These are phyloP conservation scores for Dactylella cylindrospora DNA, from an alignment of 2,329 filamentous ascomycete species.

Conservation along the genomic window DNA sequence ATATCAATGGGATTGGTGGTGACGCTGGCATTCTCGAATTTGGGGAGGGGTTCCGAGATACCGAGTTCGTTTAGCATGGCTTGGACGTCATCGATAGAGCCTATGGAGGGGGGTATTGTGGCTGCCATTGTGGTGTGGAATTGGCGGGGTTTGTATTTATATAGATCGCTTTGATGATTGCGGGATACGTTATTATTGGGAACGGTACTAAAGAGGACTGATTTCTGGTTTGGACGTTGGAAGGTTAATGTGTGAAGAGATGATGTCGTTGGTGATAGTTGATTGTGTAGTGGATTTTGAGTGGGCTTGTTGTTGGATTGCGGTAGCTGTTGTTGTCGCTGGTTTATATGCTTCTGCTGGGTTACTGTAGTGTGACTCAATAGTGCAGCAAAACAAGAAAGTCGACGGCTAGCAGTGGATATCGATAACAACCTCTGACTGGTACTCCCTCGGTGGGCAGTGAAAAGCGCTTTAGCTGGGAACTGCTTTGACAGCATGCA, in stretches of 20 bases:
- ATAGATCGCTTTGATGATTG: constrained; percentile 3
- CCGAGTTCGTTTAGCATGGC: constrained; percentile 47
- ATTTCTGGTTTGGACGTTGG: background rate
- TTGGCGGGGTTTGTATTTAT: background rate
- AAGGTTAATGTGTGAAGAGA: constrained; percentile 5
- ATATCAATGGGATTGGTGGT: constrained; percentile 74
- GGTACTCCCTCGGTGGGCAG: background rate
- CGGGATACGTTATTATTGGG: background rate
- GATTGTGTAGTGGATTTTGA: constrained; percentile 8
- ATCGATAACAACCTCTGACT: background rate
- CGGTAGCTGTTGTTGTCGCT: no score
- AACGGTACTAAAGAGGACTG: background rate
- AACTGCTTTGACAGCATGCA: constrained; percentile 19
- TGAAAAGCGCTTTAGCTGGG: constrained; percentile 8
- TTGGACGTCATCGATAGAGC: constrained; percentile 47
- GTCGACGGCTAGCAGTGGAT: background rate
- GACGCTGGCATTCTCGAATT: constrained; percentile 62
- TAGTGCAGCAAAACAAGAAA: no score
- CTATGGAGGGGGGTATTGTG: constrained; percentile 33
- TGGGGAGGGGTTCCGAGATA: constrained; percentile 46
- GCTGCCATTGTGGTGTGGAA: constrained; percentile 31
- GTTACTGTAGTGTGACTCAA: constrained; percentile 43
- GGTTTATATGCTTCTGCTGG: no score
- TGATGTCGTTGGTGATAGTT: constrained; percentile 1
- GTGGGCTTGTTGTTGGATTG: constrained; percentile 4